Evolutionary conservation across 1,284 basidiomycete species (phyloP), one percentile per base, ranked within the genome.

Genomic region (Bjerkandera adusta): DNA sequence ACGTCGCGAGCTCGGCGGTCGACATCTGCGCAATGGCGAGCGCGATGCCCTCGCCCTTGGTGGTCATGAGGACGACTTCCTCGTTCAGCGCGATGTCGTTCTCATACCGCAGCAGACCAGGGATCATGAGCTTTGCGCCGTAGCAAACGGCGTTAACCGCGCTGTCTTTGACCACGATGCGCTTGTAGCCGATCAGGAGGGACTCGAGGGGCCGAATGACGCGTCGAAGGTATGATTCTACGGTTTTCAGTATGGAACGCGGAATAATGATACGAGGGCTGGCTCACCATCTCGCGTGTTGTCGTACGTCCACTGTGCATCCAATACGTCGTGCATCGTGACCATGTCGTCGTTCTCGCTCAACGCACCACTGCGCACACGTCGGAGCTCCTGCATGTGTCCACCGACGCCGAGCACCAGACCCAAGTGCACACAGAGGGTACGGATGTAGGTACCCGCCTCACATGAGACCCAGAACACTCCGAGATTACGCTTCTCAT

Each of bases 391-490:
- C 73, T 99, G 96, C 97, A 99, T 99, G 71, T 99, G 97, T 25
- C 94, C 97, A 32, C 97, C 97, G 37, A 99, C 96, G 57, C 97
- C 97, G 43, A 99, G 76, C 37, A 99, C 57, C 40, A 99, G 76
- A 54, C 97, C 97, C 45, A 99, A 73, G 70, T 99, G 97, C 20
- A 99, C 97, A 67, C 97, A 99, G 49, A 99, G 77, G 2, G 96
- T 99, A 65, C 96, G 89, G 64, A 99, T 97, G 69, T 99, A 99
- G 18, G 96, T 98, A 54, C 96, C 96, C 21, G 97, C 97, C 68
- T 99, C 97, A 68, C 97, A 99, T 35, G 89, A 93, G 20, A 98
- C 96, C 92, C 93, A 97, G 75, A 99, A 99, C 27, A 99, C 95
- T 47, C 83, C 94, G 45, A 99, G 80, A 63, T 97, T 97, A 47